phyloP scores from a whole-genome alignment of 768 basidiomycete species.

The Cystofilobasidium ferigula region DNA sequence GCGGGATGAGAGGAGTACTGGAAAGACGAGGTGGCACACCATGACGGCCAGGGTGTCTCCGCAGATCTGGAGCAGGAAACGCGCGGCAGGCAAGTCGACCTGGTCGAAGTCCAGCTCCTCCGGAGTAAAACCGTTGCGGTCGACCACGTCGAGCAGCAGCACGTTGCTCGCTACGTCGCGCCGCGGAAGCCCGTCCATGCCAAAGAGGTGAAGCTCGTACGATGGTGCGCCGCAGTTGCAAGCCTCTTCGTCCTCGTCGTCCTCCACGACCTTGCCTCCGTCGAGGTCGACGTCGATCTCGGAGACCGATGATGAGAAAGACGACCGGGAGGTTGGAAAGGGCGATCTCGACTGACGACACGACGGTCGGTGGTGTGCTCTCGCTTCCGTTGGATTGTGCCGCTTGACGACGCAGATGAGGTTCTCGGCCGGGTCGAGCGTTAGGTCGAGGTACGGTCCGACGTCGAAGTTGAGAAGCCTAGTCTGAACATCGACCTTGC shows the following conservation, averaged over 20 bases:
- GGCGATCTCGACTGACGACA: background rate
- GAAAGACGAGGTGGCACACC: background rate
- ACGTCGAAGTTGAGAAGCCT: background rate
- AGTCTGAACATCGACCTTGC: background rate
- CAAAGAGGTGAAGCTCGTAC: slow-evolving; percentile 8
- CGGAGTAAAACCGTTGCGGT: background rate
- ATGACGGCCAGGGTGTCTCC: slow-evolving; percentile 17
- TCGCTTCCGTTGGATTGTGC: background rate
- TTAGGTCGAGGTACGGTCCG: slow-evolving; percentile 22
- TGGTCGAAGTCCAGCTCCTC: background rate
- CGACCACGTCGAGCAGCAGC: background rate
- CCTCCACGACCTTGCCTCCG: background rate
- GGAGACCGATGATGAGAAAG: too few species aligned
- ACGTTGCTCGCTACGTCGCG: background rate
- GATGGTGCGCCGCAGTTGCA: background rate
- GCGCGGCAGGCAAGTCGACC: background rate
- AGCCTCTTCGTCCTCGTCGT: background rate
- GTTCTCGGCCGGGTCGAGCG: slow-evolving; percentile 21
- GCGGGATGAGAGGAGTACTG: too few species aligned
- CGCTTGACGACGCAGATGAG: slow-evolving; percentile 17
- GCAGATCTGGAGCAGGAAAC: slow-evolving; percentile 15
- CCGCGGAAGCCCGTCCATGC: background rate
- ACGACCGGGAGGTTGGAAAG: background rate
- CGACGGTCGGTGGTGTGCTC: background rate
- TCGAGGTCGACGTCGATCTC: background rate